These are phyloP conservation scores for Ustilago bromivora DNA, from an alignment of 1,284 basidiomycete species.

Conservation along the genomic window DNA sequence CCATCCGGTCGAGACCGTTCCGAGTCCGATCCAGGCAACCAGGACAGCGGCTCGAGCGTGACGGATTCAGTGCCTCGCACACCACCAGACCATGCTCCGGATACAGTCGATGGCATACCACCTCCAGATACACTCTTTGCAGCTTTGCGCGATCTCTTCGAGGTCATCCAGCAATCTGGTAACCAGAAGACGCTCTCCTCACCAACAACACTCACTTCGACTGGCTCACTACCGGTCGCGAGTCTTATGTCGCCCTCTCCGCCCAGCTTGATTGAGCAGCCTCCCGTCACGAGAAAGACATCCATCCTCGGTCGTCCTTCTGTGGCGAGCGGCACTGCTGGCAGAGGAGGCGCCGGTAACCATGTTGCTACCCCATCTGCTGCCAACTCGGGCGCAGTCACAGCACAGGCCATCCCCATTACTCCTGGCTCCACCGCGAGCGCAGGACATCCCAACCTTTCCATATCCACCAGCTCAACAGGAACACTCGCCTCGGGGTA, in stretches of 20 bases:
- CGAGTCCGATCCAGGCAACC: slow-evolving; percentile 21
- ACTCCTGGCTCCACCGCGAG: slow-evolving; percentile 23
- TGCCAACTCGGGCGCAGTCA: slow-evolving; percentile 11
- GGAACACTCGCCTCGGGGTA: slow-evolving; percentile 86
- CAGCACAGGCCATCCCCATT: slow-evolving; percentile 43
- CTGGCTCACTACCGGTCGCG: slow-evolving; percentile 33
- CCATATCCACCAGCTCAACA: slow-evolving; percentile 41
- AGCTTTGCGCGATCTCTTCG: slow-evolving; percentile 50
- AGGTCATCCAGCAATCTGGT: slow-evolving; percentile 49
- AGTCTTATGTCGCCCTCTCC: slow-evolving; percentile 36
- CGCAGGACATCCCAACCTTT: slow-evolving; percentile 30
- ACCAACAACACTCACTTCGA: slow-evolving; percentile 30
- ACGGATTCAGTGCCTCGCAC: slow-evolving; percentile 16
- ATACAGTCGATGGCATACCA: slow-evolving; percentile 34
- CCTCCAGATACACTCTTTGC: slow-evolving; percentile 49
- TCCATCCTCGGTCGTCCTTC: slow-evolving; percentile 44
- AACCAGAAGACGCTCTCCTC: slow-evolving; percentile 32
- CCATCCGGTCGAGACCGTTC: slow-evolving; percentile 14
- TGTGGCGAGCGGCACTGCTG: slow-evolving; percentile 28
- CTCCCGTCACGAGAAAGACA: slow-evolving; percentile 27
- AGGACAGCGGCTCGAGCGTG: slow-evolving; percentile 9
- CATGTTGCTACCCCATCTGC: slow-evolving; percentile 19
- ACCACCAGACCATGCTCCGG: slow-evolving; percentile 18
- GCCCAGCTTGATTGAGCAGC: slow-evolving; percentile 18
- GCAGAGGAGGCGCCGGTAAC: slow-evolving; percentile 36